These are phyloP conservation scores for Epichloe scottii DNA, from an alignment of 2,329 filamentous ascomycete species.

Conservation along the genomic window DNA sequence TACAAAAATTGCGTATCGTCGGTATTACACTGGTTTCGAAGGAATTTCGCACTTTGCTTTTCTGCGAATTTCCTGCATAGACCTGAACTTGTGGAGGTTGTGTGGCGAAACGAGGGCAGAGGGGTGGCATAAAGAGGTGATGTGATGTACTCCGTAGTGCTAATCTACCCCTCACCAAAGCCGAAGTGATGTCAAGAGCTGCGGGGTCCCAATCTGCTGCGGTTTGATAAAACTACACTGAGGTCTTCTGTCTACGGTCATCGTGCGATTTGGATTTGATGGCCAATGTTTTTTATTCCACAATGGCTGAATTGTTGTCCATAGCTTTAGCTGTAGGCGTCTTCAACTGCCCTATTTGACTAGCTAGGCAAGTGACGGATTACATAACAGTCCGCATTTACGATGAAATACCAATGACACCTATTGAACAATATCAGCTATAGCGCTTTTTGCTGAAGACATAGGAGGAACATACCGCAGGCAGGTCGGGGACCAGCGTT, in stretches of 20 bases:
- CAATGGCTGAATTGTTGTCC: neutral
- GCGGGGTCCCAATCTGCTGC: neutral
- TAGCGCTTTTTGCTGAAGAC: neutral
- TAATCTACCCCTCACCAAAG: neutral
- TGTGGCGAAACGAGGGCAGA: neutral
- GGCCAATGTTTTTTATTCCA: neutral
- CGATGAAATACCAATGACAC: slow-evolving; percentile 79
- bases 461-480: slow-evolving; percentile 55
- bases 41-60: neutral
- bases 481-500: slow-evolving; percentile 89
- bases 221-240: neutral
- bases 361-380: neutral
- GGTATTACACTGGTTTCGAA: neutral
- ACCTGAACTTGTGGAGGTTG: neutral
- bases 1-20: neutral
- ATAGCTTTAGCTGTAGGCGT: no score
- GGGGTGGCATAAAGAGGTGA: neutral
- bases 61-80: neutral
- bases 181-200: neutral
- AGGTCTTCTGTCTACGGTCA: neutral
- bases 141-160: neutral
- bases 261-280: neutral
- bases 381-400: slow-evolving; percentile 29
- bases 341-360: no score
- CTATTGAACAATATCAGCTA: slow-evolving; percentile 25